Evolutionary conservation across 1,139 yeast species (phyloP).

Genomic region (Candida dubliniensis): DNA sequence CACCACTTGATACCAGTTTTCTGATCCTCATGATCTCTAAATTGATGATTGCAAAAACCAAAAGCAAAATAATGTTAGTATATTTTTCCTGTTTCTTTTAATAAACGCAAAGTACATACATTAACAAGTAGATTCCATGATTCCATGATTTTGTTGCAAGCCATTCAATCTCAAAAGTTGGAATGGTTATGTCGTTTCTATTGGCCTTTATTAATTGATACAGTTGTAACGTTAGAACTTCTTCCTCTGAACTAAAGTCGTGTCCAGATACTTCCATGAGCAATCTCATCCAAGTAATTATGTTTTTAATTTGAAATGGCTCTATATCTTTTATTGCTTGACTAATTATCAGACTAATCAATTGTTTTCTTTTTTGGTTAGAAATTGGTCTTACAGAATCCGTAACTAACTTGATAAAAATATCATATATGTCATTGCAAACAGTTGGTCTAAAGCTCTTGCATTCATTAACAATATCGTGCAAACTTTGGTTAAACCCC

Average conservation of each 20-base stretch:
- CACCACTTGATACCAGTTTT: slow-evolving; percentile 10
- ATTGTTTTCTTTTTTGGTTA: slow-evolving; percentile 4
- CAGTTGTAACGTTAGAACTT: slow-evolving; percentile 4
- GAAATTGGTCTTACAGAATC: slow-evolving; percentile 1
- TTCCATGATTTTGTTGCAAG: slow-evolving; percentile 23
- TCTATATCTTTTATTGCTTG: slow-evolving; percentile 1
- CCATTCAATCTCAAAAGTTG: slow-evolving; percentile 22
- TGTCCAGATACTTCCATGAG: slow-evolving; percentile 6
- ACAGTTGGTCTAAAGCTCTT: slow-evolving; percentile 4
- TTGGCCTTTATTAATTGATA: slow-evolving; percentile 8
- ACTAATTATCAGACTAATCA: slow-evolving; percentile 6
- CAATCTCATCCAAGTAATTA: slow-evolving; percentile 9
- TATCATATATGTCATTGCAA: slow-evolving; percentile 6
- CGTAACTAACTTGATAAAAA: slow-evolving; percentile 6
- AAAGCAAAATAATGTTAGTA: slow-evolving; percentile 6
- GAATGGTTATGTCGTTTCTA: slow-evolving; percentile 7
- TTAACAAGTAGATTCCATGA: slow-evolving; percentile 16
- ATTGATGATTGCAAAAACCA: background rate
- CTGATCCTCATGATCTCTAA: slow-evolving; percentile 9
- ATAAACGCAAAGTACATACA: slow-evolving; percentile 8
- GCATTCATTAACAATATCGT: slow-evolving; percentile 7
- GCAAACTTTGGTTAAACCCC: slow-evolving; percentile 10
- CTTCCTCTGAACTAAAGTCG: slow-evolving; percentile 3
- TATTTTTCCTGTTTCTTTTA: background rate
- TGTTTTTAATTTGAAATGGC: slow-evolving; percentile 1